Conservation (phyloP, 768 basidiomycete genomes). For the Chiua virens region DNA sequence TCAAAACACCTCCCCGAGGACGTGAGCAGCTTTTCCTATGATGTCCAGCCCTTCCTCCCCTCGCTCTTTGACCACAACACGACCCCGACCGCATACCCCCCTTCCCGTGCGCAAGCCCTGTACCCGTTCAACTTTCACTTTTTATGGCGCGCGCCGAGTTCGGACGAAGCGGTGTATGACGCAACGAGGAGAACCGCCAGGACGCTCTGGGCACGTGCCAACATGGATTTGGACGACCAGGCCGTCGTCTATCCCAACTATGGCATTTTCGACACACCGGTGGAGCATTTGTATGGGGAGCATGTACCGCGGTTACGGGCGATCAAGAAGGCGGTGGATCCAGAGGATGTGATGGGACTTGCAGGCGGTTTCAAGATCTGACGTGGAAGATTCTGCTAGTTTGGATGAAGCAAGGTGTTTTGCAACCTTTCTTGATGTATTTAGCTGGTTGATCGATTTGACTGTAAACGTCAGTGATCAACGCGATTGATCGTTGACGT, state of each 20-base stretch:
- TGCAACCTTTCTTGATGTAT: no score
- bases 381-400: no score
- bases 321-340: conserved; percentile 51
- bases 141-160: background rate
- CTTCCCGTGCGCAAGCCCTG: conserved; percentile 34
- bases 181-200: conserved; percentile 38
- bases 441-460: no score
- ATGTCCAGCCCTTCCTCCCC: conserved; percentile 53
- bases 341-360: conserved; percentile 57
- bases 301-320: conserved; percentile 37
- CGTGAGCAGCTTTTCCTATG: conserved; percentile 10
- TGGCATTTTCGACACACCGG: conserved; percentile 50
- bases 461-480: no score
- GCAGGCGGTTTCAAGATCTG: conserved; percentile 54
- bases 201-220: conserved; percentile 39
- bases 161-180: conserved; percentile 26
- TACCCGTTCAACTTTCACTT: conserved; percentile 49
- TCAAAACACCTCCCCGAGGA: background rate
- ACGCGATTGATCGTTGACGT: no score
- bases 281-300: conserved; percentile 46
- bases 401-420: no score
- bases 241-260: conserved; percentile 55
- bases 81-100: conserved; percentile 46
- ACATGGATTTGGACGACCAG: conserved; percentile 37
- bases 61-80: conserved; percentile 38